Conservation (phyloP, 257 asterid genomes). For the Solanum habrochaites region DNA sequence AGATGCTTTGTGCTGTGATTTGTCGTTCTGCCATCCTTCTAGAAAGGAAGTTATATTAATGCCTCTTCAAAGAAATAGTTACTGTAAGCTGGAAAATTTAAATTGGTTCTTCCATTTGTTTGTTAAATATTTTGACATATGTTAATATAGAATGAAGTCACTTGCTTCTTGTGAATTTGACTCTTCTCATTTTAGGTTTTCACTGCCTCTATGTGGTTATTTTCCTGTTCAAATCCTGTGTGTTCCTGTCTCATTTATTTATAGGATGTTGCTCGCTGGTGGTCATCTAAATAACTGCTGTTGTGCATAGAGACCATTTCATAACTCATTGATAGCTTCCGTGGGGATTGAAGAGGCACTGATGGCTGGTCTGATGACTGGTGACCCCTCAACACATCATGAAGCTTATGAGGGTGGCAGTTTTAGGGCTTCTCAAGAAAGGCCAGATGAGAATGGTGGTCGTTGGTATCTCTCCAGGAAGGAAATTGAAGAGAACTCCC, state of each 20-base stretch:
- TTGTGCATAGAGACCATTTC: constrained; percentile 10
- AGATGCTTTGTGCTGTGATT: neutral
- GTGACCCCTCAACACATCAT: constrained; percentile 50
- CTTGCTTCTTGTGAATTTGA: neutral
- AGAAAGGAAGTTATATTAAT: neutral
- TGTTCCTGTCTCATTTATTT: neutral
- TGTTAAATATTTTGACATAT: neutral
- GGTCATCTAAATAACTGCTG: constrained; percentile 14
- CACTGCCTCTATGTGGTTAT: neutral
- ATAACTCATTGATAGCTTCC: constrained; percentile 2
- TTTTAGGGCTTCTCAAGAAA: constrained; percentile 42
- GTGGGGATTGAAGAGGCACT: constrained; percentile 21
- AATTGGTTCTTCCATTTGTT: neutral
- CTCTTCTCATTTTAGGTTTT: neutral
- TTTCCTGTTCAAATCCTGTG: neutral
- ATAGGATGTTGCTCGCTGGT: constrained; percentile 12
- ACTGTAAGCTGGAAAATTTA: neutral
- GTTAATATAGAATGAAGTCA: neutral
- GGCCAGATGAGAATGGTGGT: constrained; percentile 51
- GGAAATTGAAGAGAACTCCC: constrained; percentile 87
- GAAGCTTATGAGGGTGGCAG: constrained; percentile 51
- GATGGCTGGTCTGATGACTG: constrained; percentile 55
- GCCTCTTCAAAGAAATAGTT: neutral
- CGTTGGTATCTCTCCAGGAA: constrained; percentile 72
- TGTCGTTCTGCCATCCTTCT: neutral